Percentiles rank a stretch among this genome's conserved stretches.
phyloP scores from a whole-genome alignment of 768 basidiomycete genomes.

The Panaeolus papilionaceus region DNA sequence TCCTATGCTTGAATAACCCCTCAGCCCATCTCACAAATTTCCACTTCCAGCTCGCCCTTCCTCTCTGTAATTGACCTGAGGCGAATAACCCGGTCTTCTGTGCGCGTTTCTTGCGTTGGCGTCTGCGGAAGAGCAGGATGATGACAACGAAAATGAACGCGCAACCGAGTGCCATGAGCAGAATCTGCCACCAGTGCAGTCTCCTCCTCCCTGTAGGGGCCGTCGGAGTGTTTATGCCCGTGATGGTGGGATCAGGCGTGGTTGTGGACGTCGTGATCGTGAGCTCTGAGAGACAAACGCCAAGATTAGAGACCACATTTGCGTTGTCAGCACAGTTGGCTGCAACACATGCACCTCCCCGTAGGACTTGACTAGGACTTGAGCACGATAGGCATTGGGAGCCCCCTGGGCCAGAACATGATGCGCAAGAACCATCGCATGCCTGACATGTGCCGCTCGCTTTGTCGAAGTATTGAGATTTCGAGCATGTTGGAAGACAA shows the following conservation, averaged over 20 bases:
- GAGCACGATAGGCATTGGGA: slow-evolving; percentile 80
- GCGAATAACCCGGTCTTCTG: slow-evolving; percentile 67
- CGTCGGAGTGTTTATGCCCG: slow-evolving; percentile 62
- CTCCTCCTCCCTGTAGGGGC: slow-evolving; percentile 41
- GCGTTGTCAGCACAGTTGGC: slow-evolving; percentile 62
- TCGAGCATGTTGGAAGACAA: slow-evolving; percentile 77
- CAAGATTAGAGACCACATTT: slow-evolving; percentile 69
- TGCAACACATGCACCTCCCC: slow-evolving; percentile 65
- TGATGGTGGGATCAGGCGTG: slow-evolving; percentile 57
- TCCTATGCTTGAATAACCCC: slow-evolving; percentile 62
- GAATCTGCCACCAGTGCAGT: slow-evolving; percentile 84
- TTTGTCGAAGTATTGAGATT: slow-evolving; percentile 72
- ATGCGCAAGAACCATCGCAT: slow-evolving; percentile 79
- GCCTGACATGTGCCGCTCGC: slow-evolving; percentile 64
- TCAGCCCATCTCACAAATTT: slow-evolving; percentile 63
- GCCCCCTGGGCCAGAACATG: slow-evolving; percentile 74
- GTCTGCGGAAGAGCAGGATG: slow-evolving; percentile 73
- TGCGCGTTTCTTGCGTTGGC: slow-evolving; percentile 68
- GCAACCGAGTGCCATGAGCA: slow-evolving; percentile 83
- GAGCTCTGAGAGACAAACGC: slow-evolving; percentile 81
- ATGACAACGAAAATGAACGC: slow-evolving; percentile 78
- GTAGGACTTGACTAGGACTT: slow-evolving; percentile 64
- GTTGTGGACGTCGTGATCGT: slow-evolving; percentile 58
- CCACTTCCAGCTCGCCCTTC: slow-evolving; percentile 62
- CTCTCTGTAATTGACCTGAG: slow-evolving; percentile 51